phyloP scores from a whole-genome alignment of 2,329 filamentous ascomycete species.

The Thyridium curvatum region DNA sequence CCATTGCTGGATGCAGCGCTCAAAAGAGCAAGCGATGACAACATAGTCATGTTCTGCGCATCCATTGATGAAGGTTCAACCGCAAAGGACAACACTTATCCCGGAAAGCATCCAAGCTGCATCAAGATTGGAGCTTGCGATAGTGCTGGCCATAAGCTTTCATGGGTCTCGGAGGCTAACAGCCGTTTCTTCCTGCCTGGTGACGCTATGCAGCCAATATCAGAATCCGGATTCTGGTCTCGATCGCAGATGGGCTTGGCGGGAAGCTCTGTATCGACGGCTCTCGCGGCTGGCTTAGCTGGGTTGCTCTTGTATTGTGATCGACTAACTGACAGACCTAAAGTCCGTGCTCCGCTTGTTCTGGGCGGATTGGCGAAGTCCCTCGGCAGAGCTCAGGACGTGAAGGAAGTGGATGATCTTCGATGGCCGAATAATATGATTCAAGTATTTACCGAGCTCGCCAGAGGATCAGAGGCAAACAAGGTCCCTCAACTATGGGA shows the following conservation, averaged over 20 bases:
- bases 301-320: slow-evolving; percentile 4
- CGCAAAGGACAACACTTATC: slow-evolving; percentile 2
- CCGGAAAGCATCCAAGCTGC: slow-evolving; percentile 1
- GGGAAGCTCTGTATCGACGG: slow-evolving; percentile 5
- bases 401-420: too few relatives aligned
- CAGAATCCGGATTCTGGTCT: too few relatives aligned
- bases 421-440: too few relatives aligned
- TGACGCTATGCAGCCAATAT: neutral
- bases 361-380: too few relatives aligned
- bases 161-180: slow-evolving; percentile 4
- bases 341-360: too few relatives aligned
- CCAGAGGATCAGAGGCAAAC: too few relatives aligned
- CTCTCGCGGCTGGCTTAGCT: slow-evolving; percentile 4
- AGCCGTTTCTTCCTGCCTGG: slow-evolving; percentile 5
- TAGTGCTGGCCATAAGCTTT: slow-evolving; percentile 1
- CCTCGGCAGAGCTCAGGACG: too few relatives aligned
- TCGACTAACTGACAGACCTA: neutral
- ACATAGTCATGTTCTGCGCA: slow-evolving; percentile 5
- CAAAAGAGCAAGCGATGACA: neutral
- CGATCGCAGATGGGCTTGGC: neutral
- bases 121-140: slow-evolving; percentile 5
- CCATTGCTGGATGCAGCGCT: neutral
- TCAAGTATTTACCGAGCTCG: too few relatives aligned
- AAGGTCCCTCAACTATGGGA: too few relatives aligned
- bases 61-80: slow-evolving; percentile 5